A percentile compares a stretch with the other conserved stretches of the same genome.
Evolutionary conservation across 495 filamentous ascomycete species (phyloP).

Genomic region (Podospora pseudoanserina): DNA sequence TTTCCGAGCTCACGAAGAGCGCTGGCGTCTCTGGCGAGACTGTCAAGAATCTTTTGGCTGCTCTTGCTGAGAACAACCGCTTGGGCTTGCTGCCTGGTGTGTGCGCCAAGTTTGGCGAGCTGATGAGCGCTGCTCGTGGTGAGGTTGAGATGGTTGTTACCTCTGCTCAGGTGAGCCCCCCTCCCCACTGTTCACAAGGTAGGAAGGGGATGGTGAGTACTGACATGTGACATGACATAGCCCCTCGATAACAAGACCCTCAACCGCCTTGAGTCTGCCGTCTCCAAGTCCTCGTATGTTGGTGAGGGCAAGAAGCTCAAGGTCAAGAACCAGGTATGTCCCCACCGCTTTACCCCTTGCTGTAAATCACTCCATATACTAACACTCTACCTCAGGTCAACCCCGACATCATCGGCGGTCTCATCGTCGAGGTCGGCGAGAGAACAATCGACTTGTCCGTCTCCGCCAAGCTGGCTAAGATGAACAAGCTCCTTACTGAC

Average conservation of each 20-base stretch:
- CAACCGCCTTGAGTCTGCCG: conserved; percentile 76
- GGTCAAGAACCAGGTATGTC: conserved; percentile 79
- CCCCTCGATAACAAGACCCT: conserved; percentile 84
- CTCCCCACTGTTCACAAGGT: background rate
- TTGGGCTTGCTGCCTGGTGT: conserved; percentile 76
- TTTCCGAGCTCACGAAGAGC: conserved; percentile 78
- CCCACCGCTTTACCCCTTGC: background rate
- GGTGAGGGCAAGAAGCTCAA: conserved; percentile 96
- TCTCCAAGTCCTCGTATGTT: conserved; percentile 82
- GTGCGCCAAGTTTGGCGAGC: conserved; percentile 76
- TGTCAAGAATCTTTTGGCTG: conserved; percentile 87
- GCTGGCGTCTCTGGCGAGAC: conserved; percentile 67
- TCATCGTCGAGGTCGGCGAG: conserved; percentile 95
- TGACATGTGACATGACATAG: conserved; percentile 40
- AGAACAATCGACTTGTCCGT: conserved; percentile 97
- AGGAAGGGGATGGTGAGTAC: background rate
- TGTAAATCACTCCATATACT: background rate
- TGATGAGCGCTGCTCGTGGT: conserved; percentile 85
- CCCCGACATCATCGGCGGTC: conserved; percentile 87
- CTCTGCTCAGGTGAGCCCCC: conserved; percentile 71
- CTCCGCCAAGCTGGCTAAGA: conserved; percentile 87
- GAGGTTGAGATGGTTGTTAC: conserved; percentile 91
- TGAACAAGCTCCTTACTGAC: conserved; percentile 98
- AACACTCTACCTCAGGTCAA: conserved; percentile 57
- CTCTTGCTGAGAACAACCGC: conserved; percentile 94